Percentiles rank a stretch among this genome's conserved stretches.
phyloP scores from a whole-genome alignment of 202 grass and related monocot genomes.

The Setaria viridis region DNA sequence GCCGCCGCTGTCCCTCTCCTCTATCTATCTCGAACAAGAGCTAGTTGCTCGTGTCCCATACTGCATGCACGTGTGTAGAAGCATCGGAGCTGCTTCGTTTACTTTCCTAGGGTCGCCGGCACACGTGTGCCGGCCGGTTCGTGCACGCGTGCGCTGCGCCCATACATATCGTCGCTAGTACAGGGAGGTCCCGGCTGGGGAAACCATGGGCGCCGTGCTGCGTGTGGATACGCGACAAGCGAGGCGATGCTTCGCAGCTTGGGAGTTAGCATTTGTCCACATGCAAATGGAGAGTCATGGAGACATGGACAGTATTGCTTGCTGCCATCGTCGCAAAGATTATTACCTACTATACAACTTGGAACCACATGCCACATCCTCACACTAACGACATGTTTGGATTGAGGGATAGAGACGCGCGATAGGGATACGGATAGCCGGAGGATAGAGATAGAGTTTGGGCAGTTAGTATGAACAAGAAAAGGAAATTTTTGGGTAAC shows the following conservation, averaged over 20 bases:
- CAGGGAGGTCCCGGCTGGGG: constrained; percentile 13
- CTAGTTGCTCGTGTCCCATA: neutral
- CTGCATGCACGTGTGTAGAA: neutral
- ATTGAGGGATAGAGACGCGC: neutral
- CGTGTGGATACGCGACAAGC: constrained; percentile 14
- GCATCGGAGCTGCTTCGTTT: neutral
- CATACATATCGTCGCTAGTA: constrained; percentile 48
- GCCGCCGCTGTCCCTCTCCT: neutral
- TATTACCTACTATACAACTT: neutral
- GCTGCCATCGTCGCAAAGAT: neutral
- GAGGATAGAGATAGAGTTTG: neutral
- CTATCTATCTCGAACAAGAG: neutral
- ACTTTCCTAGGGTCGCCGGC: neutral
- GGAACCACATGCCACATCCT: neutral
- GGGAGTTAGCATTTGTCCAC: constrained; percentile 8
- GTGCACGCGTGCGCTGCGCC: constrained; percentile 45
- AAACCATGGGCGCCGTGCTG: neutral
- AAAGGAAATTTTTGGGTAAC: too few species aligned
- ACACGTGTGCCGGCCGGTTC: neutral
- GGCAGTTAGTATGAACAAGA: too few species aligned
- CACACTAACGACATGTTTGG: neutral
- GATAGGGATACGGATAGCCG: neutral
- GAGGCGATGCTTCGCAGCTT: constrained; percentile 19
- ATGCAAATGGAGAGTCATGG: neutral
- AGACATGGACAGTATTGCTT: neutral